phyloP scores from a whole-genome alignment of 1,139 yeast genomes.

The Blastobotrys indianensis region DNA sequence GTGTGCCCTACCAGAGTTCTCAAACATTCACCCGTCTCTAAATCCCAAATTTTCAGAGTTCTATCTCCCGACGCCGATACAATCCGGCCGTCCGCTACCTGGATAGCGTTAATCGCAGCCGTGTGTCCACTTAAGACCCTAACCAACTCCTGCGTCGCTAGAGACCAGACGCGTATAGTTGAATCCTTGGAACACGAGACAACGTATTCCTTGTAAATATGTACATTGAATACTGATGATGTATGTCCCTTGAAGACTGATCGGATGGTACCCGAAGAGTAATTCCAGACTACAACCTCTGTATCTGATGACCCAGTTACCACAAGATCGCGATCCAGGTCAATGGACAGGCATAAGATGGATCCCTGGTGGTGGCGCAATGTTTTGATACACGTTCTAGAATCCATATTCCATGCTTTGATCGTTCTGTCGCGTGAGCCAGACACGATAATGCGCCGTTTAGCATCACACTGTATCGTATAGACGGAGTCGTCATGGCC shows the following conservation, averaged over 20 bases:
- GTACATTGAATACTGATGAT: conserved; percentile 13
- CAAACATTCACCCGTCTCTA: conserved; percentile 10
- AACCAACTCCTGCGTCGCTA: conserved; percentile 5
- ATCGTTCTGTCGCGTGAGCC: conserved; percentile 12
- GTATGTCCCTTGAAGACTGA: conserved; percentile 9
- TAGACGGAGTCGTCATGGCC: conserved; percentile 12
- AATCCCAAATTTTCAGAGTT: conserved; percentile 13
- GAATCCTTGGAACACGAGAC: conserved; percentile 85
- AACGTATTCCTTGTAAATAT: conserved; percentile 5
- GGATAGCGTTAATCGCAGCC: conserved; percentile 12
- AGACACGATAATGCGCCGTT: conserved; percentile 8
- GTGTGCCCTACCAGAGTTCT: conserved; percentile 9
- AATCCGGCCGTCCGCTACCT: conserved; percentile 8
- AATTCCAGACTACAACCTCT: conserved; percentile 11
- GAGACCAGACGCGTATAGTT: conserved; percentile 85
- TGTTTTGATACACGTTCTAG: conserved; percentile 11
- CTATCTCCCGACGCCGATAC: conserved; percentile 15
- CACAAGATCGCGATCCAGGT: conserved; percentile 13
- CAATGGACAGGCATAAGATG: conserved; percentile 12
- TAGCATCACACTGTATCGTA: conserved; percentile 10
- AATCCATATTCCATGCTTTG: conserved; percentile 12
- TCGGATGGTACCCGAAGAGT: conserved; percentile 2
- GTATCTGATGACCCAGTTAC: conserved; percentile 14
- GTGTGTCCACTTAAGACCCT: conserved; percentile 9
- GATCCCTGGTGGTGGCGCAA: conserved; percentile 10